A percentile compares a stretch with the other conserved stretches of the same genome.
Conservation (phyloP, 306 rosid species). For the Quercus dentata region DNA sequence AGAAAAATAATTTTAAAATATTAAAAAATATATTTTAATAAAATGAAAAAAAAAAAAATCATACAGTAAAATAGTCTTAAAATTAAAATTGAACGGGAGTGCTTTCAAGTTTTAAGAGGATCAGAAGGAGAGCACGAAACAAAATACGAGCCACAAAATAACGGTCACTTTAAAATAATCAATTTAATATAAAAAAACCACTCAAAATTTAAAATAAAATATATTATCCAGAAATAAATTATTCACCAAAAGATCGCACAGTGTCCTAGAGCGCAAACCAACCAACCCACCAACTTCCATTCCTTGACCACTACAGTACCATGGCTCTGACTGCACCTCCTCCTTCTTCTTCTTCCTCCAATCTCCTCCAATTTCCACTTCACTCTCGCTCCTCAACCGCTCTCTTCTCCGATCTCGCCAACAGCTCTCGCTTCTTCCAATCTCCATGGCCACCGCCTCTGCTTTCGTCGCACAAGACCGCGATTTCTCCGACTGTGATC, state of each 20-base stretch:
- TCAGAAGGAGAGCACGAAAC: too few species aligned
- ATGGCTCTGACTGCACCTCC: slow-evolving; percentile 63
- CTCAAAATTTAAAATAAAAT: neutral
- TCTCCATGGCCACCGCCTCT: slow-evolving; percentile 23
- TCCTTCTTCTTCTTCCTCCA: neutral
- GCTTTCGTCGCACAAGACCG: slow-evolving; percentile 25
- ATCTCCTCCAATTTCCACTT: slow-evolving; percentile 43
- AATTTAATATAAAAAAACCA: too few species aligned
- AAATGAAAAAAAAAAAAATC: too few species aligned
- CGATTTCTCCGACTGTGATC: slow-evolving; percentile 20
- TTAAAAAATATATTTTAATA: too few species aligned
- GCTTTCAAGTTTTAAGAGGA: too few species aligned
- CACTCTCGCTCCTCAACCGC: slow-evolving; percentile 35
- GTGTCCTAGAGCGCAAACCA: slow-evolving; percentile 15
- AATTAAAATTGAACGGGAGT: too few species aligned
- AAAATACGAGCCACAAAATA: slow-evolving; percentile 1
- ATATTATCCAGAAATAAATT: slow-evolving; percentile 7
- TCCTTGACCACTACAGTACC: slow-evolving; percentile 33
- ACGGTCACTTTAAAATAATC: neutral
- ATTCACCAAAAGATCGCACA: slow-evolving; percentile 23
- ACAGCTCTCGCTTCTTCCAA: slow-evolving; percentile 24
- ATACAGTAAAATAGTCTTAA: too few species aligned
- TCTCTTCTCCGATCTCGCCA: slow-evolving; percentile 35
- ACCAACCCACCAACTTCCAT: neutral
- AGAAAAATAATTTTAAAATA: too few species aligned